A percentile compares a stretch with the other conserved stretches of the same genome.
phyloP scores from a whole-genome alignment of 139 green algal genomes.

The Pleodorina starrii region DNA sequence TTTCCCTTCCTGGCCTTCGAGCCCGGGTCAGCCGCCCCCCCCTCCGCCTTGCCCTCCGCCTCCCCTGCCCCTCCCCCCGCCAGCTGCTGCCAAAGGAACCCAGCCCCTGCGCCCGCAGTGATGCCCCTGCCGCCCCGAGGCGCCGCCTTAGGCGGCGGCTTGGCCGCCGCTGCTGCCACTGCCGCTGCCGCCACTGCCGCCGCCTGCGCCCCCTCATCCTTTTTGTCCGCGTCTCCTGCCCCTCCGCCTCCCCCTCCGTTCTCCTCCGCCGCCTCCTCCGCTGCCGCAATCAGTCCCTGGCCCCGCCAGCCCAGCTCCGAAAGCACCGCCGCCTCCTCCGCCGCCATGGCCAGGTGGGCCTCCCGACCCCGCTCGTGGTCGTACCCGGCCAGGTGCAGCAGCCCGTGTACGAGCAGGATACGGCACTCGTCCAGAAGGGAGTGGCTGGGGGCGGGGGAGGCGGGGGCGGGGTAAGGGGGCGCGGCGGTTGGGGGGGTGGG shows the following conservation, averaged over 20 bases:
- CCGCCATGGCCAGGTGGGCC: slow-evolving; percentile 80
- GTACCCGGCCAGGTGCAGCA: slow-evolving; percentile 93
- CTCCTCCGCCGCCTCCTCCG: slow-evolving; percentile 18
- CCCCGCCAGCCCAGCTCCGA: slow-evolving; percentile 81
- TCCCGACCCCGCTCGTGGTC: slow-evolving; percentile 90
- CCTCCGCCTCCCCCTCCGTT: background rate
- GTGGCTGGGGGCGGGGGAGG: slow-evolving; percentile 61
- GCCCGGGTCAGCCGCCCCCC: background rate
- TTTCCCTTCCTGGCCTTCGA: background rate
- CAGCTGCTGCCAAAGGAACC: slow-evolving; percentile 24
- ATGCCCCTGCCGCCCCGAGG: background rate
- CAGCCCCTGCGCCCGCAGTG: background rate
- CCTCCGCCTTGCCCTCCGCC: background rate
- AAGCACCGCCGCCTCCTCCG: slow-evolving; percentile 79
- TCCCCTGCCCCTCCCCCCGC: background rate
- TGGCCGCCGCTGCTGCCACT: background rate
- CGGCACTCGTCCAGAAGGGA: slow-evolving; percentile 82
- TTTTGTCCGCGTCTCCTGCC: background rate
- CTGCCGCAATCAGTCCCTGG: slow-evolving; percentile 78
- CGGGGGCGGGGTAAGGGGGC: background rate
- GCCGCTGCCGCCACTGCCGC: background rate
- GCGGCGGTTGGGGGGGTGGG: no score
- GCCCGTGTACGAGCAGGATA: slow-evolving; percentile 95
- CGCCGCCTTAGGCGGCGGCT: background rate
- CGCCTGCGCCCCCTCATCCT: background rate